Evolutionary conservation across 1,139 yeast species (phyloP).

Genomic region (Citeromyces siamensis): DNA sequence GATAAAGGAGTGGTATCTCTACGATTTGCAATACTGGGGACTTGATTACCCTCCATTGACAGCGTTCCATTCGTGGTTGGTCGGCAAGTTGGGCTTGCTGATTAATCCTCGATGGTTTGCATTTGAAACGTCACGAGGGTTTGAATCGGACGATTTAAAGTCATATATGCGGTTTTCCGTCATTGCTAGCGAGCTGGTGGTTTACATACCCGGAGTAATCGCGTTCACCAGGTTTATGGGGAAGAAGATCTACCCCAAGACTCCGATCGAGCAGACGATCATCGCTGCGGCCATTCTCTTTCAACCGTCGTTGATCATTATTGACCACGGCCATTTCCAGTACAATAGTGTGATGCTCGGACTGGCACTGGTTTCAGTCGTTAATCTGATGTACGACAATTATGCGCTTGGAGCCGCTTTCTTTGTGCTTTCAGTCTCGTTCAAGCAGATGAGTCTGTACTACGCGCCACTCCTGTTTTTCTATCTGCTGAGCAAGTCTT

Average conservation of each 20-base stretch:
- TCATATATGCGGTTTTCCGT: conserved; percentile 79
- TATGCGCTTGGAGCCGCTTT: conserved; percentile 62
- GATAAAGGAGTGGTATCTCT: conserved; percentile 71
- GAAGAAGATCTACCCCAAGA: conserved; percentile 31
- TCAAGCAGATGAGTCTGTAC: conserved; percentile 93
- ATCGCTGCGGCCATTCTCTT: conserved; percentile 64
- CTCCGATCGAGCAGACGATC: conserved; percentile 66
- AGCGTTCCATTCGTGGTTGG: conserved; percentile 78
- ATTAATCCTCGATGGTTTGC: conserved; percentile 68
- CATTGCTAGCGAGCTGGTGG: conserved; percentile 55
- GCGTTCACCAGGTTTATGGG: conserved; percentile 60
- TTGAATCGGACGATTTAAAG: conserved; percentile 54
- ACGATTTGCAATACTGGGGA: conserved; percentile 91
- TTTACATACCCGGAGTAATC: conserved; percentile 75
- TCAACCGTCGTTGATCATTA: conserved; percentile 71
- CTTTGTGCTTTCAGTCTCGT: conserved; percentile 67
- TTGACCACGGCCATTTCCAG: conserved; percentile 98
- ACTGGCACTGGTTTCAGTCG: conserved; percentile 53
- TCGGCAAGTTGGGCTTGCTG: conserved; percentile 61
- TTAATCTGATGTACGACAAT: conserved; percentile 52
- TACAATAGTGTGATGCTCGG: conserved; percentile 94
- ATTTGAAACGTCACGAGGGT: conserved; percentile 60
- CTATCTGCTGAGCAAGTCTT: conserved; percentile 40
- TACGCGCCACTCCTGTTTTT: conserved; percentile 85
- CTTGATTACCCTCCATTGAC: conserved; percentile 96